Evolutionary conservation across 352 stramenopile species (phyloP), one percentile per base, ranked within the genome.

Genomic region (Halophytophthora polymorphica): DNA sequence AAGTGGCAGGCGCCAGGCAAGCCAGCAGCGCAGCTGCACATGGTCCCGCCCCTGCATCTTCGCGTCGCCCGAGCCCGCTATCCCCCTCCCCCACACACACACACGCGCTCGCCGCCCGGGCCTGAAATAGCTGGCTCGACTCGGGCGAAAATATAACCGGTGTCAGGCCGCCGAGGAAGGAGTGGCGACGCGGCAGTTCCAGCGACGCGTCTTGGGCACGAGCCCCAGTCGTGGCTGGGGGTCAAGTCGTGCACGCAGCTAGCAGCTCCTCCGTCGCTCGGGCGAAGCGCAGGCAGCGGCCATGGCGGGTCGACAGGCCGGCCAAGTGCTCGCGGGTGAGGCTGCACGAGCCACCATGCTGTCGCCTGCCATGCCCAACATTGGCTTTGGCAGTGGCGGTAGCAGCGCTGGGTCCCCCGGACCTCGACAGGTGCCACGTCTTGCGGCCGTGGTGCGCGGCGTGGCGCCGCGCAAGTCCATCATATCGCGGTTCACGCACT

Each of bases 401-500:
- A 3, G 15, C 50, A 6, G 29, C 45, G 11, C 0, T 48, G 22
- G 4, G 25, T 31, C 25, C 8, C 42, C 58, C 3, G 31, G 31
- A 1, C 3, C 12, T 45, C 58, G 43, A 6, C n/a, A 43, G 4
- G 23, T 39, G 10, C 54, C 60, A 1, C 45, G 55, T 33, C 45
- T 68, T 0, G 55, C 55, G 15, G 45, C 50, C 2, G 60, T 68
- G 1, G 55, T 61, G 2, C 60, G 60, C 8, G 60, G 60, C 8
- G 45, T 64, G 6, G 31, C 56, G 14, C 44, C 57, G 6, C 70
- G 77, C 6, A 69, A 64, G 36, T 84, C 77, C 17, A 76, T 88
- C 39, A 64, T 88, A 0, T 61, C 65, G 4, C 62, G 75, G 5
- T 18, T 88, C 45, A 73, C 77, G 8, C 50, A 71, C 37, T 79